Evolutionary conservation across 129 eudicot genomes (phyloP).

Genomic region (Tagetes erecta): DNA sequence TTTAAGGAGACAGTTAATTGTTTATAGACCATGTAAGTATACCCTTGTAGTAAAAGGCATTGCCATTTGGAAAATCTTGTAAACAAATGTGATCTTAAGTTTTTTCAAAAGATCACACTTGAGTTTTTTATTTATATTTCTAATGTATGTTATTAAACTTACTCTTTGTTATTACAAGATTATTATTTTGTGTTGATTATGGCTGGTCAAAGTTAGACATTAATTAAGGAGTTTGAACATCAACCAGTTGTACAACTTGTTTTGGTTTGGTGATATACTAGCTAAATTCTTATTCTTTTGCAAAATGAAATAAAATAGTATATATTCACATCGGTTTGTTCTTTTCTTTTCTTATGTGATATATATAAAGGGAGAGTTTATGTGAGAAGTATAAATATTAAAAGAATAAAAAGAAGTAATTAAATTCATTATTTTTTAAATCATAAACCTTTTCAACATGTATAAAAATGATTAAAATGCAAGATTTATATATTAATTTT

Average conservation of each 20-base stretch:
- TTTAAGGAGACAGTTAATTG: neutral
- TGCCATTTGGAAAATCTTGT: neutral
- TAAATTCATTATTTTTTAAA: too few species aligned
- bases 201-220: neutral
- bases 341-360: too few species aligned
- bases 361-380: too few species aligned
- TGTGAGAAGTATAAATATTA: too few species aligned
- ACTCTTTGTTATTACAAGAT: neutral
- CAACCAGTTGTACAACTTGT: neutral
- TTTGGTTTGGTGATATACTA: neutral
- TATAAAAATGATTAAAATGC: too few species aligned
- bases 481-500: too few species aligned
- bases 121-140: neutral
- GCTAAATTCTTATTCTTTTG: too few species aligned
- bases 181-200: neutral
- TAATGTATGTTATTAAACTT: neutral
- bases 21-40: neutral
- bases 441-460: too few species aligned
- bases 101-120: slow-evolving; percentile 8
- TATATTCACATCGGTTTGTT: too few species aligned
- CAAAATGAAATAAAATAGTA: too few species aligned
- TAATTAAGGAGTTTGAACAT: neutral
- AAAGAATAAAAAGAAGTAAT: too few species aligned
- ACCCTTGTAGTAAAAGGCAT: neutral
- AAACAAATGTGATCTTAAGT: slow-evolving; percentile 17